Evolutionary conservation across 2,329 filamentous ascomycete species (phyloP).

Genomic region (Venturia carpophila): DNA sequence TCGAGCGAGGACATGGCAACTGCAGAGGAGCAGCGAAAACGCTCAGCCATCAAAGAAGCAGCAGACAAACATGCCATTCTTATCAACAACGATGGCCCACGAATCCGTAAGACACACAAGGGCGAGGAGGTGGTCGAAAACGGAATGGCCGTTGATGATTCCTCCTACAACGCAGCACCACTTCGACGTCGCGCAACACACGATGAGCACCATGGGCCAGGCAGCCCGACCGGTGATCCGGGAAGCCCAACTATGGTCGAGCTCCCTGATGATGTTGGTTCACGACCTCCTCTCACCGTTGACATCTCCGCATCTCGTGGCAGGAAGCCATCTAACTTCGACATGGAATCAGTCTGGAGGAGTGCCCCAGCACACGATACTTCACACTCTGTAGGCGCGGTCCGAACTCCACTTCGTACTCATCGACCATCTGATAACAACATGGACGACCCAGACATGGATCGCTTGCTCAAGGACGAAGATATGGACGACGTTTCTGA

Average conservation of each 20-base stretch:
- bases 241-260: slow-evolving; percentile 24
- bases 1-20: slow-evolving; percentile 83
- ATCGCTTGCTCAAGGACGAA: slow-evolving; percentile 76
- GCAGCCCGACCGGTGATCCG: slow-evolving; percentile 18
- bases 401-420: slow-evolving; percentile 41
- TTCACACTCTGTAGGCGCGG: slow-evolving; percentile 49
- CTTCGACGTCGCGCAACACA: slow-evolving; percentile 13
- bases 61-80: slow-evolving; percentile 80
- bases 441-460: slow-evolving; percentile 66
- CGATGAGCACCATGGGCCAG: slow-evolving; percentile 17
- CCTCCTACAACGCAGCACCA: slow-evolving; percentile 20
- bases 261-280: slow-evolving; percentile 29
- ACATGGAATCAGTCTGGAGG: slow-evolving; percentile 73
- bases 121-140: slow-evolving; percentile 85
- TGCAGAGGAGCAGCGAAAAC: slow-evolving; percentile 74
- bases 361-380: slow-evolving; percentile 44
- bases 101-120: slow-evolving; percentile 85
- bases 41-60: slow-evolving; percentile 66
- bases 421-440: slow-evolving; percentile 31
- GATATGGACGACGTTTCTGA: slow-evolving; percentile 68
- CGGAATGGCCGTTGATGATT: slow-evolving; percentile 40
- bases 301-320: slow-evolving; percentile 35
- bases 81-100: slow-evolving; percentile 61
- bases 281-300: slow-evolving; percentile 27
- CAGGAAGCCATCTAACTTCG: slow-evolving; percentile 3